Conservation (phyloP, 495 filamentous ascomycete genomes). For the Diplogelasinospora grovesii region DNA sequence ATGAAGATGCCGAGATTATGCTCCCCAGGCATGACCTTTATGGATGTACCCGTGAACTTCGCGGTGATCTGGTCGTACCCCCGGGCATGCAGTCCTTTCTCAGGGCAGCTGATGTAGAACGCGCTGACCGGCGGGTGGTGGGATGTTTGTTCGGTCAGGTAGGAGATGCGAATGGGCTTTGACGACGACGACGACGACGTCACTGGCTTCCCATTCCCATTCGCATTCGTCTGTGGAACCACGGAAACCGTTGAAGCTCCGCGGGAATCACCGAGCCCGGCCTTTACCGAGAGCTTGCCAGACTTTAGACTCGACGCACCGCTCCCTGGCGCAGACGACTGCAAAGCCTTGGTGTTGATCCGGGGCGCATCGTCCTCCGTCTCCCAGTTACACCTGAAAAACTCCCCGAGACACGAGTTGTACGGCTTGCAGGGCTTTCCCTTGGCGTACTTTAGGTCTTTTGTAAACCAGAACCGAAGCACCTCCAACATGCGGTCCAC, state of each 20-base stretch:
- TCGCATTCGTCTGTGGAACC: slow-evolving; percentile 30
- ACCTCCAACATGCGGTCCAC: slow-evolving; percentile 90
- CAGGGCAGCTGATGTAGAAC: slow-evolving; percentile 88
- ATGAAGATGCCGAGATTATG: slow-evolving; percentile 97
- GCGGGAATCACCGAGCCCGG: slow-evolving; percentile 24
- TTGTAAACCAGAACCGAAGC: slow-evolving; percentile 96
- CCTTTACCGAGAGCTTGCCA: slow-evolving; percentile 21
- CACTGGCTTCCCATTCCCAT: no score
- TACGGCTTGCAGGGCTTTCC: slow-evolving; percentile 98
- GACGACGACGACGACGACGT: no score
- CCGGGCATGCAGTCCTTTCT: slow-evolving; percentile 79
- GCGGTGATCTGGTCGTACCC: slow-evolving; percentile 95
- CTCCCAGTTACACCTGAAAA: slow-evolving; percentile 97
- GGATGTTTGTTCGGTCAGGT: slow-evolving; percentile 95
- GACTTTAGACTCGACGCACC: slow-evolving; percentile 47
- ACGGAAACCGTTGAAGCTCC: slow-evolving; percentile 39
- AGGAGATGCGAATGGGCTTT: slow-evolving; percentile 69
- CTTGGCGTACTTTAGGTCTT: slow-evolving; percentile 98
- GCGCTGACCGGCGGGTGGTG: slow-evolving; percentile 97
- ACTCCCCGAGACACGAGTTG: slow-evolving; percentile 95
- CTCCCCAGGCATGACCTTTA: slow-evolving; percentile 82
- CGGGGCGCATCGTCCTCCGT: slow-evolving; percentile 60
- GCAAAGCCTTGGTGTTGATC: slow-evolving; percentile 36
- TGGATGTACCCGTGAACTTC: slow-evolving; percentile 93
- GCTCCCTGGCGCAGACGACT: slow-evolving; percentile 28